Percentiles rank a stretch among this genome's conserved stretches.
Evolutionary conservation across 2,329 filamentous ascomycete genomes (phyloP).

Genomic region (Alternaria brassicae): DNA sequence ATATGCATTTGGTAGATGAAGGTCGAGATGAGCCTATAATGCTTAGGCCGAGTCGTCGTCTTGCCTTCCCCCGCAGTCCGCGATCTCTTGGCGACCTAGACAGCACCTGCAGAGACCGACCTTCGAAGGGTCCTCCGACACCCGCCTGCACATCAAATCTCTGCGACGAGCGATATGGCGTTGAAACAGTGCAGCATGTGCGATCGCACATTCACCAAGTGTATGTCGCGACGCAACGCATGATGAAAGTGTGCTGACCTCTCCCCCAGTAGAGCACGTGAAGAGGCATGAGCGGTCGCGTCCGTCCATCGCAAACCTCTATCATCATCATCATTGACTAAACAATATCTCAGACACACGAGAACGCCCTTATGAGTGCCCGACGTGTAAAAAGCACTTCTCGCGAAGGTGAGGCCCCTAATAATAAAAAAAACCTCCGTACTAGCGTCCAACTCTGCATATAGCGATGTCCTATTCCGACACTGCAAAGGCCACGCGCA

Average conservation of each 20-base stretch:
- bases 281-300: constrained; percentile 64
- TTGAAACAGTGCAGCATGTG: constrained; percentile 54
- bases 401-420: constrained; percentile 57
- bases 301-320: constrained; percentile 42
- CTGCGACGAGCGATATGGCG: constrained; percentile 37
- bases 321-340: constrained; percentile 21
- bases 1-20: constrained; percentile 40
- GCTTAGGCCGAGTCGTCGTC: constrained; percentile 39
- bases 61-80: constrained; percentile 39
- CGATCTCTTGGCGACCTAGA: constrained; percentile 28
- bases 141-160: constrained; percentile 17
- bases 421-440: constrained; percentile 16
- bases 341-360: constrained; percentile 56
- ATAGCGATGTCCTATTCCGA: constrained; percentile 59
- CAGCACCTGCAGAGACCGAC: constrained; percentile 22
- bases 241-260: constrained; percentile 10
- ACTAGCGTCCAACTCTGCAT: constrained; percentile 27
- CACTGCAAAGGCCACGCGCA: constrained; percentile 61
- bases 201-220: constrained; percentile 63
- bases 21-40: constrained; percentile 39
- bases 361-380: constrained; percentile 62
- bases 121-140: constrained; percentile 25
- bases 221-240: constrained; percentile 6
- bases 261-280: constrained; percentile 54
- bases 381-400: constrained; percentile 62